Evolutionary conservation across 2,329 filamentous ascomycete species (phyloP), one percentile per base, ranked within the genome.

Genomic region (Nemania sp.): DNA sequence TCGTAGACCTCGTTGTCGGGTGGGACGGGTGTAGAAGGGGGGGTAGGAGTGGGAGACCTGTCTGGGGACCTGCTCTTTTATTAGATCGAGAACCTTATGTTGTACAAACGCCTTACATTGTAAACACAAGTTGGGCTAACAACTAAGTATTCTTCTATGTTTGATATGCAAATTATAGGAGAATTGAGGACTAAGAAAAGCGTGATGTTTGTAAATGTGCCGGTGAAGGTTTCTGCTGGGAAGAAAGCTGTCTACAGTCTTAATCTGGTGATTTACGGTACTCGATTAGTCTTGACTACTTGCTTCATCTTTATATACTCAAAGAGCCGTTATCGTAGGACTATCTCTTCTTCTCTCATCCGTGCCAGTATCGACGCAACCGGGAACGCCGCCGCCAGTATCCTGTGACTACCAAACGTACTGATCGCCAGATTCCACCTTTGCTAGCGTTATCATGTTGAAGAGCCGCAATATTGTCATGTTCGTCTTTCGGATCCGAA

Each of bases 401-500:
- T 65, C 10, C 20, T 53, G 20, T 49, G 38, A 27, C 26, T 20
- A 47, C 56, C 55, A 52, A 54, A 18, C 22, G 13, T 18, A 29
- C 8, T 11, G 52, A 62, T 58, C 62, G 18, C n/a, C 27, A n/a
- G 29, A 15, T 18, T 32, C n/a, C 15, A 35, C 59, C 47, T 47
- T 15, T 18, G 22, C 29, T 38, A 5, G 29, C 18, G 2, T 20
- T 57, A 38, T 29, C 24, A 11, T 52, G 24, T 7, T 54, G 27
- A 57, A 68, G 66, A 68, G 66, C 66, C 66, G 47, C 66, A 68
- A 45, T 6, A 1, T 56, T 51, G n/a, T 29, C 38, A 43, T 56
- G 11, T 35, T 20, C 24, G 32, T 38, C 27, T 22, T 41, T 41
- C 52, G 52, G 38, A 26, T 10, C 2, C 20, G 3, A 38, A 29